Evolutionary conservation across 768 basidiomycete species (phyloP).

Genomic region (Lepiota brunneoincarnata): DNA sequence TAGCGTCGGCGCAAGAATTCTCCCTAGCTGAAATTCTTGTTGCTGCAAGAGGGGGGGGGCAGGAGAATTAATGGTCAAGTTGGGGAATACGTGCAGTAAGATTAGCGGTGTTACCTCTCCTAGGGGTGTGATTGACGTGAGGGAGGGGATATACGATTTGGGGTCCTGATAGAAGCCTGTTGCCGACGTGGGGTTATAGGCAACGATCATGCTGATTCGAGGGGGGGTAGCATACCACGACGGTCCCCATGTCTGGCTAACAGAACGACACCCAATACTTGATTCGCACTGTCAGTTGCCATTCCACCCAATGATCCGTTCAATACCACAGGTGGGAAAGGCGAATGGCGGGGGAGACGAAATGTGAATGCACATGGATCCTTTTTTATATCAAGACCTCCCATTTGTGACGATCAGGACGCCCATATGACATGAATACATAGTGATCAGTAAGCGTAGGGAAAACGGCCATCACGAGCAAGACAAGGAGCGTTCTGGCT

Average conservation of each 20-base stretch:
- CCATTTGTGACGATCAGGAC: too few species aligned
- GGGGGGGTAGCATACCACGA: conserved; percentile 31
- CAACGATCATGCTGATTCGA: neutral
- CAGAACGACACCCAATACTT: conserved; percentile 54
- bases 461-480: too few species aligned
- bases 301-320: neutral
- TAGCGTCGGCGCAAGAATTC: conserved; percentile 49
- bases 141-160: conserved; percentile 50
- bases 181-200: neutral
- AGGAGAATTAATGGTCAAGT: neutral
- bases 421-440: too few species aligned
- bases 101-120: conserved; percentile 45
- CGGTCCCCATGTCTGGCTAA: conserved; percentile 61
- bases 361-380: too few species aligned
- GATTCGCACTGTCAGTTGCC: conserved; percentile 17
- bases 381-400: too few species aligned
- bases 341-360: too few species aligned
- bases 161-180: conserved; percentile 66
- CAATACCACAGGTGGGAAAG: too few species aligned
- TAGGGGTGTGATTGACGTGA: conserved; percentile 63
- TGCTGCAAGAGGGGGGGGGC: conserved; percentile 29
- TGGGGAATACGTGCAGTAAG: too few species aligned
- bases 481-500: too few species aligned
- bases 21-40: conserved; percentile 61
- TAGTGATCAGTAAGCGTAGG: too few species aligned